Percentiles rank a stretch among this genome's conserved stretches.
phyloP scores from a whole-genome alignment of 2,329 filamentous ascomycete genomes.

The Aaosphaeria pasadenensis region DNA sequence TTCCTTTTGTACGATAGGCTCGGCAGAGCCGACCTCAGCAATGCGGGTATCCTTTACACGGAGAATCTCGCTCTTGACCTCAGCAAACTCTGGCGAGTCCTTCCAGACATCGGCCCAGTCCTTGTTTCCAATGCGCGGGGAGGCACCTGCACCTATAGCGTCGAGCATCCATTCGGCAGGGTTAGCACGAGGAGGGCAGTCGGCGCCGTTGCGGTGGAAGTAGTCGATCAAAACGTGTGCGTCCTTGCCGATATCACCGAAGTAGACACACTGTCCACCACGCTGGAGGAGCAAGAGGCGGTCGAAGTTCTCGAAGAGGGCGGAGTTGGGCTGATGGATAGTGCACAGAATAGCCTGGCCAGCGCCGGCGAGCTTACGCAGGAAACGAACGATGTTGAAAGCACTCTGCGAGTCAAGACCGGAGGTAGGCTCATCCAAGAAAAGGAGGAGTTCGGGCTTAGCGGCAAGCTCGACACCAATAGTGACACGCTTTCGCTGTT shows the following conservation, averaged over 20 bases:
- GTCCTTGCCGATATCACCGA: conserved; percentile 78
- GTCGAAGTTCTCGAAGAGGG: conserved; percentile 86
- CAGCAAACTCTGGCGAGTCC: conserved; percentile 66
- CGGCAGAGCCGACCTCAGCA: conserved; percentile 43
- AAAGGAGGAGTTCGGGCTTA: conserved; percentile 70
- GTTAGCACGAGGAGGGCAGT: conserved; percentile 55
- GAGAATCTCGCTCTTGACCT: conserved; percentile 64
- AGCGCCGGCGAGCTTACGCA: conserved; percentile 72
- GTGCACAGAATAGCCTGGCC: conserved; percentile 89
- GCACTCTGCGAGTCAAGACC: conserved; percentile 71
- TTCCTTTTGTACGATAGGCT: conserved; percentile 61
- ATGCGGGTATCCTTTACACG: conserved; percentile 63
- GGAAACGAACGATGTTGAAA: conserved; percentile 74
- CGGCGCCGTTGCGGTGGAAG: conserved; percentile 53
- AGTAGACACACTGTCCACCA: conserved; percentile 80
- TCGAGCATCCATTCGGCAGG: conserved; percentile 80
- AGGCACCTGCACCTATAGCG: conserved; percentile 72
- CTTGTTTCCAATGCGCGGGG: conserved; percentile 66
- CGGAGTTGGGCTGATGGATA: conserved; percentile 85
- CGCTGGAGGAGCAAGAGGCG: conserved; percentile 73
- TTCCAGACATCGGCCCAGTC: conserved; percentile 82
- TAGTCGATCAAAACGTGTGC: conserved; percentile 65
- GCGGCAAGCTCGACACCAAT: conserved; percentile 61
- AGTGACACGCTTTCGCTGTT: conserved; percentile 66
- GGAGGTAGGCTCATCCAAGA: conserved; percentile 76